Conservation (phyloP, 345 rosid species). For the Rhodamnia argentea region DNA sequence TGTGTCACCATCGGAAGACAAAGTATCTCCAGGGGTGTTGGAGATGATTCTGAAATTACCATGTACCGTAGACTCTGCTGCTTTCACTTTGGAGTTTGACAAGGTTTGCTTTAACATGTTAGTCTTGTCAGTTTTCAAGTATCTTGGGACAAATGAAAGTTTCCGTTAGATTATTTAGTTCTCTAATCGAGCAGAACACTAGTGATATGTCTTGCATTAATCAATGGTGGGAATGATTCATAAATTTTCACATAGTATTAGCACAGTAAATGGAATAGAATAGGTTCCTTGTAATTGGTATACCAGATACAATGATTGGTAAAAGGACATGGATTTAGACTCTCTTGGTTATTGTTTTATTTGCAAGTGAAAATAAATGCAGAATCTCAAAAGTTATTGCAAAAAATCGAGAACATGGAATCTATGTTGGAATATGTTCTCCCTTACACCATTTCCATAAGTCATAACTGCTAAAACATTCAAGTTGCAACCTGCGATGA, state of each 20-base stretch:
- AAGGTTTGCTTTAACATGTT: conserved; percentile 40
- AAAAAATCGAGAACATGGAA: neutral
- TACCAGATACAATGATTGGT: neutral
- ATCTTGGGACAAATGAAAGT: neutral
- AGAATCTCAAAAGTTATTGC: neutral
- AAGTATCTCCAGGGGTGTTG: conserved; percentile 84
- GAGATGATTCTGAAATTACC: conserved; percentile 82
- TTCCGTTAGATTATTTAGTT: neutral
- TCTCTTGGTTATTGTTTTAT: neutral
- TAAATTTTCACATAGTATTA: neutral
- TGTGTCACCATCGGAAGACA: conserved; percentile 83
- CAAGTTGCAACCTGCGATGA: neutral
- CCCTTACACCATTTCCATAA: neutral
- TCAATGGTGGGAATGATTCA: neutral
- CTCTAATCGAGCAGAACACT: neutral
- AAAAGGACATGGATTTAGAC: neutral
- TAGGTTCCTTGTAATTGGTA: neutral
- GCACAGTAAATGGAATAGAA: neutral
- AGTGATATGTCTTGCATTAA: neutral
- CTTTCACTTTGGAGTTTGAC: conserved; percentile 79
- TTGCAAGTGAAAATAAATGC: neutral
- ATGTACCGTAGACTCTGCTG: conserved; percentile 59
- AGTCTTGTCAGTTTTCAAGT: neutral
- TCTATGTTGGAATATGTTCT: neutral
- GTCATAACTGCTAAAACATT: neutral